Percentiles rank a stretch among this genome's conserved stretches.
Evolutionary conservation across 208 protist genomes (phyloP).

Genomic region (Leishmania braziliensis): DNA sequence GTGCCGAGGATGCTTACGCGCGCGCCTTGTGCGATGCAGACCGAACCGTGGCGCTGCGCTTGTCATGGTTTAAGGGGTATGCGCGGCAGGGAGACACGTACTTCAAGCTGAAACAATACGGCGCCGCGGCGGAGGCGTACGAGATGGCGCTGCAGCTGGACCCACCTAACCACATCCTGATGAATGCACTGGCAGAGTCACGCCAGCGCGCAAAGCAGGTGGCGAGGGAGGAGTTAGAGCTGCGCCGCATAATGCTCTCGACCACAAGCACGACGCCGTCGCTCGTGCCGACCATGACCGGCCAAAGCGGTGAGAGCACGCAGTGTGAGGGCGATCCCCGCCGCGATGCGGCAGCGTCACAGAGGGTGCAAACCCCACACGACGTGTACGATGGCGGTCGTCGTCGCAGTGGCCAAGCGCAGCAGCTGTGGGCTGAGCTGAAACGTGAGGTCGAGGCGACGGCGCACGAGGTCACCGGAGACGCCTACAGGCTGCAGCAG

Average conservation of each 20-base stretch:
- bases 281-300: slow-evolving; percentile 6
- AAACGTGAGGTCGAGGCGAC: slow-evolving; percentile 70
- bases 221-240: slow-evolving; percentile 27
- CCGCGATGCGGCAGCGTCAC: not conserved
- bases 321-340: not conserved
- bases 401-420: slow-evolving; percentile 31
- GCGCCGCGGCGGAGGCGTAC: slow-evolving; percentile 84
- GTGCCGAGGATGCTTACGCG: slow-evolving; percentile 49
- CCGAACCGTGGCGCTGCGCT: slow-evolving; percentile 80
- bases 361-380: not conserved
- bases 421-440: slow-evolving; percentile 57
- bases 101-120: slow-evolving; percentile 86
- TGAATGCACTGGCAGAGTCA: slow-evolving; percentile 60
- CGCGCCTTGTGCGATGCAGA: slow-evolving; percentile 91
- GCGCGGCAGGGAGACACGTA: slow-evolving; percentile 90
- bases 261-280: slow-evolving; percentile 10
- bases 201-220: slow-evolving; percentile 37
- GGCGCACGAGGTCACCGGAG: slow-evolving; percentile 55
- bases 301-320: not conserved
- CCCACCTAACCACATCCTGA: slow-evolving; percentile 70
- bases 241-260: slow-evolving; percentile 23
- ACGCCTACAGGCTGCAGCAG: slow-evolving; percentile 76
- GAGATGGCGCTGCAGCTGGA: slow-evolving; percentile 87
- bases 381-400: not conserved
- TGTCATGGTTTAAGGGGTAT: slow-evolving; percentile 95